A percentile compares a stretch with the other conserved stretches of the same genome.
These are phyloP conservation scores for Globisporangium solare DNA, from an alignment of 352 stramenopile genomes.

Conservation along the genomic window DNA sequence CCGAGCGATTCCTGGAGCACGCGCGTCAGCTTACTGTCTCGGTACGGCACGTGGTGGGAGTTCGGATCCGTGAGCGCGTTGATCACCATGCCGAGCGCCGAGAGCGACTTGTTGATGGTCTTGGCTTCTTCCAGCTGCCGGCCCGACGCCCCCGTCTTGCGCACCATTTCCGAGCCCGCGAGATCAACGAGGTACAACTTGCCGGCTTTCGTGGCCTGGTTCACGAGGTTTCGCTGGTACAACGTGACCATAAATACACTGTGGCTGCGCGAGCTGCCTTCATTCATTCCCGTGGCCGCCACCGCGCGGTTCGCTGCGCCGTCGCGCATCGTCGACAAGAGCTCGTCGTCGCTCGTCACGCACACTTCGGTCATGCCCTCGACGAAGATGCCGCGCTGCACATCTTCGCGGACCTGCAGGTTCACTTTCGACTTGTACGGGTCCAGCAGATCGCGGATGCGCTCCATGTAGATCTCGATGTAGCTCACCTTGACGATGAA, in stretches of 20 bases:
- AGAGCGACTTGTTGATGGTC: conserved; percentile 96
- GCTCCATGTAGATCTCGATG: conserved; percentile 97
- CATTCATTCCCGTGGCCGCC: conserved; percentile 93
- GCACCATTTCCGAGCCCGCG: conserved; percentile 92
- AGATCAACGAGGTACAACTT: conserved; percentile 94
- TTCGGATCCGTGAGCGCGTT: conserved; percentile 88
- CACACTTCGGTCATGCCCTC: conserved; percentile 92
- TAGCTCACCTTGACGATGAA: conserved; percentile 93
- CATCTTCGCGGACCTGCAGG: conserved; percentile 87
- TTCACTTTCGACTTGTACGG: conserved; percentile 90
- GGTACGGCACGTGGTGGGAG: conserved; percentile 83
- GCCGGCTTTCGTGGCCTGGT: conserved; percentile 82
- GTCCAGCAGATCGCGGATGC: conserved; percentile 91
- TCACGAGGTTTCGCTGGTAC: conserved; percentile 82
- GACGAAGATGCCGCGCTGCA: conserved; percentile 89
- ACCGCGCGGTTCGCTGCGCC: conserved; percentile 82
- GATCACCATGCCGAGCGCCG: conserved; percentile 92
- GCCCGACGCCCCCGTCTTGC: conserved; percentile 88
- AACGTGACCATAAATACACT: conserved; percentile 92
- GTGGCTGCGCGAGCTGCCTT: conserved; percentile 88
- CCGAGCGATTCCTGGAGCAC: conserved; percentile 92
- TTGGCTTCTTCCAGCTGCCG: conserved; percentile 93
- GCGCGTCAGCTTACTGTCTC: conserved; percentile 90
- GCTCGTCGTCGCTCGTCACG: conserved; percentile 88
- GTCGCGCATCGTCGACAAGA: conserved; percentile 79